A percentile compares a stretch with the other conserved stretches of the same genome.
These are phyloP conservation scores for Pseudogymnoascus pannorum DNA, from an alignment of 2,329 filamentous ascomycete species.

Conservation along the genomic window DNA sequence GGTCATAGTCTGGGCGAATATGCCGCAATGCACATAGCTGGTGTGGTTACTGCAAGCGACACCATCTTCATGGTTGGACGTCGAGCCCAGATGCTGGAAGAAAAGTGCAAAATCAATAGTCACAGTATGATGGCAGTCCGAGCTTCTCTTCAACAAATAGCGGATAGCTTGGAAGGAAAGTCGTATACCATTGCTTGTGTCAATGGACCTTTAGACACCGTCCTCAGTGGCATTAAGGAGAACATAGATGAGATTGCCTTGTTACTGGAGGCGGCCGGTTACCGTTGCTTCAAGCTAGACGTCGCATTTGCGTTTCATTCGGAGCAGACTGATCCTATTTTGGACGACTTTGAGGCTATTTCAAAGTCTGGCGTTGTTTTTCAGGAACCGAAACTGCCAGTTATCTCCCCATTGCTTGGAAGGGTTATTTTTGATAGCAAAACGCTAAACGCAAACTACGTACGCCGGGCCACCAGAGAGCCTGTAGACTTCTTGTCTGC, in stretches of 20 bases:
- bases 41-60: conserved; percentile 62
- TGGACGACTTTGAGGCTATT: conserved; percentile 48
- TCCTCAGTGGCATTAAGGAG: conserved; percentile 53
- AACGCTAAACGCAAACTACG: conserved; percentile 52
- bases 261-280: conserved; percentile 41
- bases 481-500: conserved; percentile 62
- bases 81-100: conserved; percentile 56
- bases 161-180: conserved; percentile 37
- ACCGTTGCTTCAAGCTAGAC: conserved; percentile 53
- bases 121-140: conserved; percentile 57
- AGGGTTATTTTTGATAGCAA: conserved; percentile 50
- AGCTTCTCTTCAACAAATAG: conserved; percentile 39
- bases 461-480: conserved; percentile 59
- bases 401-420: conserved; percentile 61
- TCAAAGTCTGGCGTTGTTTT: conserved; percentile 45
- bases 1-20: conserved; percentile 66
- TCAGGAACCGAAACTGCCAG: conserved; percentile 47
- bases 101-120: conserved; percentile 57
- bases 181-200: conserved; percentile 53
- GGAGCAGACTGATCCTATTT: conserved; percentile 53
- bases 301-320: conserved; percentile 62
- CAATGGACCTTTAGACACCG: conserved; percentile 67
- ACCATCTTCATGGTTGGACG: conserved; percentile 63
- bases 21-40: conserved; percentile 61
- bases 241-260: conserved; percentile 44